Evolutionary conservation across 768 basidiomycete genomes (phyloP).

Genomic region (Suillus cothurnatus): DNA sequence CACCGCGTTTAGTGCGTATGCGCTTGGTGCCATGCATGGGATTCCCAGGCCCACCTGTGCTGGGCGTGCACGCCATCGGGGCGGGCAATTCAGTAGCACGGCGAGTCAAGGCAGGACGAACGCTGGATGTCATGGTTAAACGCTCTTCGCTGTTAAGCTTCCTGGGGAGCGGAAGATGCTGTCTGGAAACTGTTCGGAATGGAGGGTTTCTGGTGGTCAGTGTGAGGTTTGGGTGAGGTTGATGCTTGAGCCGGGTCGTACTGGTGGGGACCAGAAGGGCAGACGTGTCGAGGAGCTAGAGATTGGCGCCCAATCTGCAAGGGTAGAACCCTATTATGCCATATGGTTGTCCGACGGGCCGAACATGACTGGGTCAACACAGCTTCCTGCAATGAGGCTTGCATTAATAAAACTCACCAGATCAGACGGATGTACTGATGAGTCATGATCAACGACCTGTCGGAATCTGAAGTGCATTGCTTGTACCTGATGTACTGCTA

Average conservation of each 20-base stretch:
- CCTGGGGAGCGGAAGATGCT: constrained; percentile 62
- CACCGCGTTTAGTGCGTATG: constrained; percentile 89
- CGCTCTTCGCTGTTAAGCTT: constrained; percentile 69
- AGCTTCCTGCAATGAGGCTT: neutral
- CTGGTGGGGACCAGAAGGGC: neutral
- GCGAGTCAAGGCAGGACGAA: constrained; percentile 56
- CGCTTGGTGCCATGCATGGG: constrained; percentile 50
- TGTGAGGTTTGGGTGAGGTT: too few species aligned
- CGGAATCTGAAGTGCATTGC: constrained; percentile 24
- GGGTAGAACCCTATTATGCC: constrained; percentile 33
- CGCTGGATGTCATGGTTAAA: constrained; percentile 43
- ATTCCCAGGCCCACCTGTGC: constrained; percentile 58
- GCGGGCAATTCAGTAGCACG: constrained; percentile 65
- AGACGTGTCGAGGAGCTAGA: constrained; percentile 42
- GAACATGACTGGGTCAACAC: neutral
- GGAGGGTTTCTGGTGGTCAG: neutral
- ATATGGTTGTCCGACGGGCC: neutral
- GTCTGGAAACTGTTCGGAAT: constrained; percentile 41
- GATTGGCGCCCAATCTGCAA: constrained; percentile 25
- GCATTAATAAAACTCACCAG: neutral
- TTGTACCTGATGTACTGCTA: constrained; percentile 13
- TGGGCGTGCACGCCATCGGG: constrained; percentile 29
- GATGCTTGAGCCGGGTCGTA: neutral
- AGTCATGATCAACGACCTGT: constrained; percentile 28
- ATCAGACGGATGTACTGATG: too few species aligned